Percentiles rank a stretch among this genome's conserved stretches.
These are phyloP conservation scores for Gomphus bonarii DNA, from an alignment of 1,284 basidiomycete genomes.

Conservation along the genomic window DNA sequence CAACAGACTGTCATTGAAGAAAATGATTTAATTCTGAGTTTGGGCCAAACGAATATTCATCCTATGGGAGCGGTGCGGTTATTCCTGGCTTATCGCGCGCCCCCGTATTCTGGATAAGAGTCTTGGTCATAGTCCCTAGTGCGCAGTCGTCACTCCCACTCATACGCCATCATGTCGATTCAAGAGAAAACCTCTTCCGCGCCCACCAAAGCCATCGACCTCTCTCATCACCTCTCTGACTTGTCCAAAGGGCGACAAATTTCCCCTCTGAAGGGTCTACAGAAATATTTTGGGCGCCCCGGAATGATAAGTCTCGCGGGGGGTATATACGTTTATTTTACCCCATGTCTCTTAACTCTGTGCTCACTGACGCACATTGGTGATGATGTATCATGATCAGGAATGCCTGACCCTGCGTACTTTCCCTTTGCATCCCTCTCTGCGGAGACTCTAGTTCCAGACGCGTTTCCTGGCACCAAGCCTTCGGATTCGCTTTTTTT, in stretches of 20 bases:
- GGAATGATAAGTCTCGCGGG: constrained; percentile 48
- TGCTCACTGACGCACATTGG: background rate
- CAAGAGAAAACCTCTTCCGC: background rate
- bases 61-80: no score
- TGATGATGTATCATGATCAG: constrained; percentile 21
- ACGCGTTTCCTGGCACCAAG: constrained; percentile 26
- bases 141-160: background rate
- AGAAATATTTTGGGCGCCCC: constrained; percentile 41
- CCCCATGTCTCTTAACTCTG: background rate
- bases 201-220: constrained; percentile 37
- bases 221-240: constrained; percentile 49
- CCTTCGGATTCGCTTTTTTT: constrained; percentile 27
- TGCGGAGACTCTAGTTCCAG: constrained; percentile 31
- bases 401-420: constrained; percentile 48
- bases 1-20: no score
- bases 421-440: constrained; percentile 54
- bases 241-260: constrained; percentile 39
- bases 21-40: no score
- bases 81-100: no score
- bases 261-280: constrained; percentile 57
- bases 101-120: background rate
- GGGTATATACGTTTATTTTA: constrained; percentile 27
- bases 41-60: no score
- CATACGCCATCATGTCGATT: constrained; percentile 1
- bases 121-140: background rate